Conservation (phyloP, 345 rosid genomes). For the Ceriops decandra region DNA sequence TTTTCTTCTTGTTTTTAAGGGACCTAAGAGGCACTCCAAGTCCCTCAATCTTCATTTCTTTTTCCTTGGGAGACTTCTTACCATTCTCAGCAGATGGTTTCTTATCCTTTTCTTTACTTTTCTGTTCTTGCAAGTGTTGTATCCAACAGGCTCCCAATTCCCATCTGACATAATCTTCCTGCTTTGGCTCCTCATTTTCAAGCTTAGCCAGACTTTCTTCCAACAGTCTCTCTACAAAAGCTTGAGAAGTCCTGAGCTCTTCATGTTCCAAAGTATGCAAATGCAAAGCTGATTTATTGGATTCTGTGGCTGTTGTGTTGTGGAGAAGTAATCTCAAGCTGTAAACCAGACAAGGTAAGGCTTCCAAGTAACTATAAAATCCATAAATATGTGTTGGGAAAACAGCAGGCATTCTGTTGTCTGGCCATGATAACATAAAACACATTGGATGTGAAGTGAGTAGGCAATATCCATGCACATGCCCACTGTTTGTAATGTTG, state of each 20-base stretch:
- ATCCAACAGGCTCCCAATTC: slow-evolving; percentile 99
- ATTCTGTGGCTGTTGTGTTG: slow-evolving; percentile 43
- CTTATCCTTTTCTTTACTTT: slow-evolving; percentile 76
- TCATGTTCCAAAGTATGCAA: slow-evolving; percentile 45
- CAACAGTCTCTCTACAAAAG: slow-evolving; percentile 62
- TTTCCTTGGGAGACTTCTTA: slow-evolving; percentile 34
- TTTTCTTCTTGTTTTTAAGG: slow-evolving; percentile 72
- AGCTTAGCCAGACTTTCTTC: slow-evolving; percentile 81
- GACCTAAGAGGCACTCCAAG: slow-evolving; percentile 92
- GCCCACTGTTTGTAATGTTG: no score
- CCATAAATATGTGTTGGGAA: no score
- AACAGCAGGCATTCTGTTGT: background rate
- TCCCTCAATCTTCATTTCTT: slow-evolving; percentile 91
- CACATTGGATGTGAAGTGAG: no score
- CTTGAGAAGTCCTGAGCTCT: slow-evolving; percentile 57
- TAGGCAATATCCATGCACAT: no score
- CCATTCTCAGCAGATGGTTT: slow-evolving; percentile 59
- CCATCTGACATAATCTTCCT: slow-evolving; percentile 77
- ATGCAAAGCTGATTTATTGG: slow-evolving; percentile 40
- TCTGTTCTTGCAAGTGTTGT: slow-evolving; percentile 94
- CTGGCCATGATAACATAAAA: background rate
- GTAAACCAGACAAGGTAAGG: slow-evolving; percentile 29
- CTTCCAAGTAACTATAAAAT: slow-evolving; percentile 1
- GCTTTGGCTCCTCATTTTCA: slow-evolving; percentile 54
- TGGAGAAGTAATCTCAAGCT: slow-evolving; percentile 91